Evolutionary conservation across 139 green algal genomes (phyloP).

Genomic region (Helicosporidium sp.): DNA sequence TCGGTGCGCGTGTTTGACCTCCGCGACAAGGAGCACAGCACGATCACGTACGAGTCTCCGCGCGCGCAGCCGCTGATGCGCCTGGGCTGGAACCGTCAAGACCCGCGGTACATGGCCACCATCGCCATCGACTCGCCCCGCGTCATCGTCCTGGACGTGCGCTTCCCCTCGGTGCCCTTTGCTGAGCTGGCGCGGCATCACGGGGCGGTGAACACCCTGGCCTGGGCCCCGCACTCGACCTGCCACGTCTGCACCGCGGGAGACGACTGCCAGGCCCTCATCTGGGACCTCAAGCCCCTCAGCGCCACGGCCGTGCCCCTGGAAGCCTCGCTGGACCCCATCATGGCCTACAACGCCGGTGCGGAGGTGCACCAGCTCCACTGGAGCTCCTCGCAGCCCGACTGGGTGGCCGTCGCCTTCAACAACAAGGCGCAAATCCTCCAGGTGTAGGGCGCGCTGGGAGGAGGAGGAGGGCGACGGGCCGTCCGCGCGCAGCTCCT

Average conservation of each 20-base stretch:
- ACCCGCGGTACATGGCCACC: conserved; percentile 89
- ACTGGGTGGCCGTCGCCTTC: conserved; percentile 86
- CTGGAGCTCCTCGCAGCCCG: conserved; percentile 60
- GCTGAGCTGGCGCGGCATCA: conserved; percentile 66
- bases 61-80: conserved; percentile 66
- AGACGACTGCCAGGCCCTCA: conserved; percentile 55
- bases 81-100: conserved; percentile 92
- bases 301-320: conserved; percentile 2
- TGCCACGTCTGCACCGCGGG: conserved; percentile 82
- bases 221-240: conserved; percentile 82
- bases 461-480: neutral
- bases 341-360: conserved; percentile 75
- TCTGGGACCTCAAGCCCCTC: conserved; percentile 69
- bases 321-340: conserved; percentile 50
- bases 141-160: conserved; percentile 72
- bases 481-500: conserved; percentile 1
- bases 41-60: conserved; percentile 89
- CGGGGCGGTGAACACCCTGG: conserved; percentile 63
- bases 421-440: conserved; percentile 77
- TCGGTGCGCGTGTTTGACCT: conserved; percentile 91
- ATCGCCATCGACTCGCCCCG: conserved; percentile 55
- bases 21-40: conserved; percentile 85
- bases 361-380: conserved; percentile 82
- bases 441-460: conserved; percentile 35
- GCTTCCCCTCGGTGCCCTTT: conserved; percentile 73